Evolutionary conservation across 2,329 filamentous ascomycete genomes (phyloP).

Genomic region (Fusarium subtropicale): DNA sequence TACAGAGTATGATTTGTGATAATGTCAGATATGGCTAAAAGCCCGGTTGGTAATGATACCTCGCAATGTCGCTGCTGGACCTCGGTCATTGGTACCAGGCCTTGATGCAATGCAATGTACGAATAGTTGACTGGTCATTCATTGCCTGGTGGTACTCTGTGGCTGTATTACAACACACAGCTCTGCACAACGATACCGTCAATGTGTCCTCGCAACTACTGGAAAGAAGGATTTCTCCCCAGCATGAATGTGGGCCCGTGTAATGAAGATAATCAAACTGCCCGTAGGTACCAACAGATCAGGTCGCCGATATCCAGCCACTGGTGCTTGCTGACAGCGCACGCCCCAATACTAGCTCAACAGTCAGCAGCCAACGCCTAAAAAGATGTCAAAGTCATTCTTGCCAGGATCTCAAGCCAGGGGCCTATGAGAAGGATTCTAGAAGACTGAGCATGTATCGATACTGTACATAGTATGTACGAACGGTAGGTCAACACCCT

Average conservation of each 20-base stretch:
- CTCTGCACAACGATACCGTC: constrained; percentile 14
- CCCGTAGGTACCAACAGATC: constrained; percentile 11
- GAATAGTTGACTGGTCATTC: constrained; percentile 29
- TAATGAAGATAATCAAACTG: constrained; percentile 34
- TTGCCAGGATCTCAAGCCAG: constrained; percentile 33
- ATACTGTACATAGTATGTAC: not conserved
- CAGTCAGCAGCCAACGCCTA: constrained; percentile 27
- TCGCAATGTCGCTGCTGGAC: not conserved
- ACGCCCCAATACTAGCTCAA: constrained; percentile 22
- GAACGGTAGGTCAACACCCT: constrained; percentile 11
- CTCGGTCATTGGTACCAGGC: constrained; percentile 21
- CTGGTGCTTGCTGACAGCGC: constrained; percentile 28
- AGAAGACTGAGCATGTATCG: constrained; percentile 41
- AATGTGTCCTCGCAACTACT: constrained; percentile 6
- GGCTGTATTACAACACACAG: constrained; percentile 6
- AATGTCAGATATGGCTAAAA: constrained; percentile 23
- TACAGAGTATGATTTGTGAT: constrained; percentile 18
- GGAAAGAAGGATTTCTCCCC: constrained; percentile 21
- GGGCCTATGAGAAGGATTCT: constrained; percentile 43
- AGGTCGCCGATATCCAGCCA: constrained; percentile 13
- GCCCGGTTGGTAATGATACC: constrained; percentile 11
- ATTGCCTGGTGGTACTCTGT: constrained; percentile 4
- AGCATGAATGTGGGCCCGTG: constrained; percentile 19
- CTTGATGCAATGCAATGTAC: constrained; percentile 22
- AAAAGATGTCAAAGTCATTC: constrained; percentile 31